Base-by-base conservation (phyloP, 2,329 filamentous ascomycete species). In the Trichophyton equinum region DNA sequence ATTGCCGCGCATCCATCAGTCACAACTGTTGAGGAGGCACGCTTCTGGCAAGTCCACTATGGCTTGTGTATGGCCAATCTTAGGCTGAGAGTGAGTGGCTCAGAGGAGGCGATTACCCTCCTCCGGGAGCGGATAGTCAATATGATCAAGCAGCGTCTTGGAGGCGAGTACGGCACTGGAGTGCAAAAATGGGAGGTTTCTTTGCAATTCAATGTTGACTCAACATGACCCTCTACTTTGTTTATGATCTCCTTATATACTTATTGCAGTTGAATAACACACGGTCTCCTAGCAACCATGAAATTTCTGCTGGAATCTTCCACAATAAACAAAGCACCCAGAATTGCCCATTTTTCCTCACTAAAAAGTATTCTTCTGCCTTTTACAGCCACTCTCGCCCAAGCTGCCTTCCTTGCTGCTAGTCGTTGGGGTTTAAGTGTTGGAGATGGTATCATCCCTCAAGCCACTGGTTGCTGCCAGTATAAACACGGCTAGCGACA, bases 31-130 rank as follows among this genome's bases (percentile, higher is more conserved):
- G 89, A 96, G 62, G 91, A 96, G 69, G 92, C 91, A 1, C 86
- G 91, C 70, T 96, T 99, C 74, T 99, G 94, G 94, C 94, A 99
- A 77, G 94, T 96, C 13, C 94, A 99, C 74, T 96, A 97, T 72
- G 91, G 92, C 1, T 79, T 97, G 46, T 95, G 91, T 70, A 95
- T 97, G 87, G 94, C 94, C 7, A 96, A 95, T 71, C 73, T 99
- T 66, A 95, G 90, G 73, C 75, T 99, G 20, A 82, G 85, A 62
- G 82, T 96, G 27, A 71, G 76, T 62, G 86, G 85, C 3, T 85
- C 88, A 49, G 89, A 94, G 63, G 83, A 86, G 13, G 82, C 85
- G 4, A 77, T 95, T 62, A 80, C 81, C 62, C 87, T 86, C 68
- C 74, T 97, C 65, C 83, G 91, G 62, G 85, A 88, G 64, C 85